A percentile compares a stretch with the other conserved stretches of the same genome.
Conservation (phyloP, 2,329 filamentous ascomycete species). For the Didymella exigua region DNA sequence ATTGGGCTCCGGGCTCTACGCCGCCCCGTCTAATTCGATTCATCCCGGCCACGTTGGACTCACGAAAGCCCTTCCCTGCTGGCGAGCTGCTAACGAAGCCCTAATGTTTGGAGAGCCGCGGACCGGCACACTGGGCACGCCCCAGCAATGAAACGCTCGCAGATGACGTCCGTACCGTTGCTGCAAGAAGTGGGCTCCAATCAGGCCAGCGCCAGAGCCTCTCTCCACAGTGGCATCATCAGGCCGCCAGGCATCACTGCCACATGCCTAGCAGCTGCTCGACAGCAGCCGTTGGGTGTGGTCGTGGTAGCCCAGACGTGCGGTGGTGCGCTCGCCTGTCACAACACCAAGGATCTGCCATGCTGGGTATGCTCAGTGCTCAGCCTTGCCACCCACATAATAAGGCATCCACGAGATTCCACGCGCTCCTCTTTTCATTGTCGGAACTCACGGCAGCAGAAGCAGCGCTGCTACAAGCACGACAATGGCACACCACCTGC, state of each 20-base stretch:
- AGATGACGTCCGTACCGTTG: conserved; percentile 29
- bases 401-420: conserved; percentile 4
- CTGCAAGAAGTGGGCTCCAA: conserved; percentile 16
- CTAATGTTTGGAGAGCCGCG: conserved; percentile 21
- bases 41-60: conserved; percentile 8
- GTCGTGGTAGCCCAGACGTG: conserved; percentile 10
- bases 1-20: conserved; percentile 24
- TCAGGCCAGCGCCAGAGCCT: conserved; percentile 15
- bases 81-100: conserved; percentile 18
- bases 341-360: conserved; percentile 7
- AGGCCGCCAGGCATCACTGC: conserved; percentile 18
- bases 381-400: conserved; percentile 13
- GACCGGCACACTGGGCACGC: conserved; percentile 16
- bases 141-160: conserved; percentile 23
- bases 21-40: conserved; percentile 22
- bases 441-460: conserved; percentile 12
- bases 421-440: conserved; percentile 1
- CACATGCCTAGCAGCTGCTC: conserved; percentile 7
- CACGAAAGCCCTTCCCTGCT: conserved; percentile 20
- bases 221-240: conserved; percentile 22
- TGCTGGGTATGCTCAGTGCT: conserved; percentile 5
- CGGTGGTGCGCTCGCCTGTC: conserved; percentile 3
- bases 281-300: conserved; percentile 9
- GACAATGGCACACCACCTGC: conserved; percentile 16
- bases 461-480: background rate